Evolutionary conservation across 2,329 filamentous ascomycete genomes (phyloP).

Genomic region (Pseudogymnoascus sp.): DNA sequence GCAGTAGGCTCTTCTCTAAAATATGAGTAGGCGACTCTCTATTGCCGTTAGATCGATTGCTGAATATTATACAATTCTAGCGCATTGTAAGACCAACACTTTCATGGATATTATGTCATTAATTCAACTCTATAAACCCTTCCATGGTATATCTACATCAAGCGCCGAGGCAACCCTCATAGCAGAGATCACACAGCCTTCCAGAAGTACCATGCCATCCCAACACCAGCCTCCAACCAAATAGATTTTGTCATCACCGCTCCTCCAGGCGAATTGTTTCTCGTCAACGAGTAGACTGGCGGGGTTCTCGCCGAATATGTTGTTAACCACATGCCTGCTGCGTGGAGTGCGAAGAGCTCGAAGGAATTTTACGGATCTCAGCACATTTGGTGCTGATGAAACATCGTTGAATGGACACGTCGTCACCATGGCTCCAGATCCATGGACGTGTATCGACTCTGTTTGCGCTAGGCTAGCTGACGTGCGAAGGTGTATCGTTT

Average conservation of each 20-base stretch:
- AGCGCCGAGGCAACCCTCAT: slow-evolving; percentile 46
- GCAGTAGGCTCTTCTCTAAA: neutral
- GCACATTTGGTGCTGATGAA: slow-evolving; percentile 26
- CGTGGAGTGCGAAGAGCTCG: slow-evolving; percentile 41
- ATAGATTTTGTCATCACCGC: slow-evolving; percentile 46
- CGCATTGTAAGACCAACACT: neutral
- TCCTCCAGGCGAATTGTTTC: slow-evolving; percentile 36
- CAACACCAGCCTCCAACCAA: slow-evolving; percentile 53
- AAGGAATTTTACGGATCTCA: slow-evolving; percentile 41
- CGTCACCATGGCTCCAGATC: slow-evolving; percentile 42
- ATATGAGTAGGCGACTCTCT: neutral
- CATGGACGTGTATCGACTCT: slow-evolving; percentile 44
- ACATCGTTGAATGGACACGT: slow-evolving; percentile 38
- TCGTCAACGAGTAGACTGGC: slow-evolving; percentile 11
- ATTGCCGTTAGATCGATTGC: neutral
- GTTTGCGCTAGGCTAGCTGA: slow-evolving; percentile 19
- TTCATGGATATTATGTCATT: neutral
- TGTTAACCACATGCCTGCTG: slow-evolving; percentile 39
- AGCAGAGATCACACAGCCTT: slow-evolving; percentile 51
- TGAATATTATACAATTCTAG: neutral
- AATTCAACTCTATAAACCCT: neutral
- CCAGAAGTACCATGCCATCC: slow-evolving; percentile 55
- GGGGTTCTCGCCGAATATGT: slow-evolving; percentile 31
- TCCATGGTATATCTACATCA: slow-evolving; percentile 37
- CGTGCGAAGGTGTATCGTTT: slow-evolving; percentile 16